Base-by-base conservation (phyloP, 2,329 filamentous ascomycete species). In the Metarhizium guizhouense region DNA sequence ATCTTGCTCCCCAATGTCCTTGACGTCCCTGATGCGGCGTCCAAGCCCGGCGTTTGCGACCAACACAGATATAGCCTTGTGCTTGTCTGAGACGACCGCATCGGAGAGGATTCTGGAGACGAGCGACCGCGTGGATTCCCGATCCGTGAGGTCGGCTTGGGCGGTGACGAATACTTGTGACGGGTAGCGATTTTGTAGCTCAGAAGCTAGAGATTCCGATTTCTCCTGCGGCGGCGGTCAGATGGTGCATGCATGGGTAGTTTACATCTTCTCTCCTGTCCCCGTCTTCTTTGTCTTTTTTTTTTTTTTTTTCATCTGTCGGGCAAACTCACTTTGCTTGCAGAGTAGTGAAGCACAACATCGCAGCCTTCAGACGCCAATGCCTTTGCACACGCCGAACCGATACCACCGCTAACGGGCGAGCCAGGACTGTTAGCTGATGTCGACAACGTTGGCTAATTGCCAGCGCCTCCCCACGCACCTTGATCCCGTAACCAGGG, bases 401-500 rank as follows among this genome's bases (percentile, higher is more conserved):
- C 56, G 14, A 57, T 57, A 7, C 56, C 56, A 18, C 56, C 56
- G 20, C 56, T 57, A 14, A 29, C 3, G 45, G 3, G 10, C 11
- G 29, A 4, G 20, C 18, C 6, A 45, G 18, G 20, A 25, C 10
- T 8, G 20, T 42, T 29, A 49, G 50, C 14, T 32, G 13, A 11
- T 13, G 40, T 20, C 42, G 7, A 8, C 25, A 18, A 14, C 10
- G 8, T 20, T 13, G 40, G 25, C 32, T 40, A 7, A 42, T 20
- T 8, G 16, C 18, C 10, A 45, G 16, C 18, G 42, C 25, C 25
- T 48, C 32, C 11, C 6, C 18, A 57, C 56, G 16, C 10, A 57
- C 56, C 56, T 57, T 18, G 56, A 54, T 32, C 56, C 56, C 18
- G 56, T 57, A 8, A 57, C 56, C 34, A 57, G 29, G 45, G 50